Evolutionary conservation across 352 stramenopile species (phyloP).

Genomic region (Phytophthora constricta): DNA sequence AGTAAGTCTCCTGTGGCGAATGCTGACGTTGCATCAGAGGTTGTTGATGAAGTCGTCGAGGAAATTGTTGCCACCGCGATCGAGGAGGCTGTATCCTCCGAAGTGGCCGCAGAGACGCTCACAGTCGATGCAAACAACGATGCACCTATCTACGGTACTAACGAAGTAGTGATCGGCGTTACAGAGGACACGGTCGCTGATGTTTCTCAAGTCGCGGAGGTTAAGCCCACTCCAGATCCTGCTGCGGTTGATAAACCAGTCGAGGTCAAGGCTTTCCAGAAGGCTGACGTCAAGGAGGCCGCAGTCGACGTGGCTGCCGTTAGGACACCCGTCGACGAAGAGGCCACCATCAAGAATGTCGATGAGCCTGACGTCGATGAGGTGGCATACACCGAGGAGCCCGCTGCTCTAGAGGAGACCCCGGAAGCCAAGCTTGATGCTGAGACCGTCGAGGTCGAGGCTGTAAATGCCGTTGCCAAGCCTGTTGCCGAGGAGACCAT

Average conservation of each 20-base stretch:
- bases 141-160: too few species aligned
- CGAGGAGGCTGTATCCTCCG: constrained; percentile 8
- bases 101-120: too few species aligned
- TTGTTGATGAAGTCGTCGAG: background rate
- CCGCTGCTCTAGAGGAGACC: background rate
- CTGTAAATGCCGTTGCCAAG: background rate
- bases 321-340: background rate
- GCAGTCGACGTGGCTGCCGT: background rate
- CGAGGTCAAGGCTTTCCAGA: too few species aligned
- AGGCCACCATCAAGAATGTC: background rate
- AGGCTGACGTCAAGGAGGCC: too few species aligned
- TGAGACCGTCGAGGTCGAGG: background rate
- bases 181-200: background rate
- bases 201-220: too few species aligned
- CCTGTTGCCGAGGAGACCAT: background rate
- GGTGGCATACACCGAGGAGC: background rate
- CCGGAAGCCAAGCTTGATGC: background rate
- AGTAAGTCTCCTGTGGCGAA: too few species aligned
- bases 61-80: constrained; percentile 13
- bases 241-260: too few species aligned
- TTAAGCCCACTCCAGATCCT: too few species aligned
- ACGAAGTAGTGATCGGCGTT: too few species aligned
- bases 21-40: too few species aligned
- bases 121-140: too few species aligned
- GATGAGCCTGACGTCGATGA: constrained; percentile 1